Evolutionary conservation across 1,284 basidiomycete species (phyloP).

Genomic region (Trichosporon ovoides): DNA sequence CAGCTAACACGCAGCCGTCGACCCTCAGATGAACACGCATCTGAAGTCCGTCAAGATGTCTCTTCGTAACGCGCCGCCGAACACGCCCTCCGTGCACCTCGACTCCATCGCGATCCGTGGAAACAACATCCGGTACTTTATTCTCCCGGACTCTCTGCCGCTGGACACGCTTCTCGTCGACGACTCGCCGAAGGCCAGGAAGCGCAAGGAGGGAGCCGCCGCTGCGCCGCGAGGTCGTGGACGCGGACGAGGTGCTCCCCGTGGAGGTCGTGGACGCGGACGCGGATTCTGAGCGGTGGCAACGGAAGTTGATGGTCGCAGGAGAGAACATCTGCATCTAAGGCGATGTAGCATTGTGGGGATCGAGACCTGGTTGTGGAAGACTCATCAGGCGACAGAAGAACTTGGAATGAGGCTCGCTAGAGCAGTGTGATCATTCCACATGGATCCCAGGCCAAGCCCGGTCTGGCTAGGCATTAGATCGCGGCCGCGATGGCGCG

Average conservation of each 20-base stretch:
- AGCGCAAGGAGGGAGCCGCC: constrained; percentile 51
- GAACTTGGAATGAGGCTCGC: neutral
- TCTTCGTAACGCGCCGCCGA: constrained; percentile 64
- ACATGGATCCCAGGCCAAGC: neutral
- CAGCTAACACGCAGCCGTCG: constrained; percentile 64
- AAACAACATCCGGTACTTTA: constrained; percentile 79
- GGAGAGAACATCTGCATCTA: too few species aligned
- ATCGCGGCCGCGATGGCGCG: neutral
- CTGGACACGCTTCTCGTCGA: constrained; percentile 95
- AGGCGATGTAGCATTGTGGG: neutral
- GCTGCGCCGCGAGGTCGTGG: constrained; percentile 34
- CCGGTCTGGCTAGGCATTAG: neutral
- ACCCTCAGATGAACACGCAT: constrained; percentile 97
- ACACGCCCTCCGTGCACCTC: constrained; percentile 53
- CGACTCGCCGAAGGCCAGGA: constrained; percentile 94
- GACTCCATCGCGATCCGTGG: constrained; percentile 87
- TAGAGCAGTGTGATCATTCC: neutral
- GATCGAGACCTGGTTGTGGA: neutral
- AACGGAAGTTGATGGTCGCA: neutral
- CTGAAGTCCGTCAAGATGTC: constrained; percentile 97
- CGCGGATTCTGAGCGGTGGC: constrained; percentile 27
- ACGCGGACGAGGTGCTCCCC: constrained; percentile 33
- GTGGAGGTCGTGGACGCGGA: constrained; percentile 33
- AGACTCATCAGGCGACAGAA: neutral
- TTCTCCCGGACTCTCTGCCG: constrained; percentile 92